Conservation (phyloP, 495 filamentous ascomycete species). For the Penicillium desertorum region DNA sequence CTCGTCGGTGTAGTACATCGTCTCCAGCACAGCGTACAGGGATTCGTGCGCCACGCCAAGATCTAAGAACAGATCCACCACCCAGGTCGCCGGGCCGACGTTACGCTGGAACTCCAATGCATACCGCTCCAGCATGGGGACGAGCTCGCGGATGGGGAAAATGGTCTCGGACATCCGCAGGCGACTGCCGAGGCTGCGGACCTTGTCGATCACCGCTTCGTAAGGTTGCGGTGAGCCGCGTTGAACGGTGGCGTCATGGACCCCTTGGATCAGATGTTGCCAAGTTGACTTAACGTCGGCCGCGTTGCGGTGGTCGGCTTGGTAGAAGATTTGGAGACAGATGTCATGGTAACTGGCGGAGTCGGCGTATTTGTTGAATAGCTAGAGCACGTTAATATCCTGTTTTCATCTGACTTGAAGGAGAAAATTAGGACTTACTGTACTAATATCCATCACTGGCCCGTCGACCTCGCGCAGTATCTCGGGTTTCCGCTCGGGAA, state of each 20-base stretch:
- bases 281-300: conserved; percentile 80
- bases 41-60: conserved; percentile 73
- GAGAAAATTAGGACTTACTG: conserved; percentile 54
- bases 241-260: conserved; percentile 61
- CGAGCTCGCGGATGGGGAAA: conserved; percentile 66
- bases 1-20: conserved; percentile 80
- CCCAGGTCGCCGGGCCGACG: conserved; percentile 71
- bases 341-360: conserved; percentile 88
- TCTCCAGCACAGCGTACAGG: conserved; percentile 74
- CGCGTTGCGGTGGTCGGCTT: conserved; percentile 81
- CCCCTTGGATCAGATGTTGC: conserved; percentile 72
- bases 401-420: neutral
- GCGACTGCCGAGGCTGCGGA: conserved; percentile 74
- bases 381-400: conserved; percentile 46
- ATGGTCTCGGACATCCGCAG: conserved; percentile 74
- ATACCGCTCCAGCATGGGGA: conserved; percentile 77
- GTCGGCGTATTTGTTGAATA: conserved; percentile 89
- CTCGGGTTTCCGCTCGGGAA: conserved; percentile 54
- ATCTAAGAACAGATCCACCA: conserved; percentile 74
- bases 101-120: conserved; percentile 68
- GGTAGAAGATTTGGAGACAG: conserved; percentile 84
- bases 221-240: conserved; percentile 63
- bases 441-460: conserved; percentile 66
- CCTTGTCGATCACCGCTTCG: conserved; percentile 71
- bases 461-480: conserved; percentile 70